A percentile compares a stretch with the other conserved stretches of the same genome.
Evolutionary conservation across 2,329 filamentous ascomycete genomes (phyloP).

Genomic region (Phialemoniopsis sp.): DNA sequence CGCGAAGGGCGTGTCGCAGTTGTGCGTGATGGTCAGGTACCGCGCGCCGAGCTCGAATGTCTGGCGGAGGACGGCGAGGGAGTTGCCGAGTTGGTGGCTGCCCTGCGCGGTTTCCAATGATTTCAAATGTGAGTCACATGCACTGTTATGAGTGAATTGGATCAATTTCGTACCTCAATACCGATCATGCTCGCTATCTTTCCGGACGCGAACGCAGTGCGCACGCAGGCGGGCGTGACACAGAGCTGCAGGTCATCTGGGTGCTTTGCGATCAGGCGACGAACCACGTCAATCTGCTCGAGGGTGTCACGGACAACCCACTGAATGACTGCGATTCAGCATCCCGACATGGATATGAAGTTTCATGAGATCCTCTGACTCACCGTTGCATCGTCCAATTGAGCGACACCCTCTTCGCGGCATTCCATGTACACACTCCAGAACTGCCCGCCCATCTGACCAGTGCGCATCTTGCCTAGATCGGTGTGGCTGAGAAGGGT

Average conservation of each 20-base stretch:
- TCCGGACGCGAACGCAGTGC: slow-evolving; percentile 10
- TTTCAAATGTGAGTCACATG: no score
- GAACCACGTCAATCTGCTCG: slow-evolving; percentile 4
- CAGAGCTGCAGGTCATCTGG: not conserved
- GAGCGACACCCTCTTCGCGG: slow-evolving; percentile 6
- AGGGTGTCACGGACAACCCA: slow-evolving; percentile 3
- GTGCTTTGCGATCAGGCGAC: not conserved
- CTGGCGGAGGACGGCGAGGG: slow-evolving; percentile 6
- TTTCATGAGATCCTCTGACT: slow-evolving; percentile 1
- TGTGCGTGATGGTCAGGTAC: slow-evolving; percentile 19
- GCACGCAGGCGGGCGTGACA: slow-evolving; percentile 4
- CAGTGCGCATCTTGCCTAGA: slow-evolving; percentile 11
- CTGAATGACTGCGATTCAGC: not conserved
- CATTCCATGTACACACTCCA: slow-evolving; percentile 17
- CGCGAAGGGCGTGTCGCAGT: slow-evolving; percentile 13
- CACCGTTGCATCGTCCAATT: slow-evolving; percentile 11
- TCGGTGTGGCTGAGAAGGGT: slow-evolving; percentile 10
- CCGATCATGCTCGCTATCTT: slow-evolving; percentile 19
- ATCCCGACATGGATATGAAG: not conserved
- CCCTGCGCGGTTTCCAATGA: slow-evolving; percentile 6
- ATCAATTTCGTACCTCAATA: slow-evolving; percentile 11
- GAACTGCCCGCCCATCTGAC: slow-evolving; percentile 14
- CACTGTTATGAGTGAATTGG: no score
- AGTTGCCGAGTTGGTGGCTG: slow-evolving; percentile 14
- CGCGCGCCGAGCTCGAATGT: slow-evolving; percentile 22